Conservation (phyloP, 78 protist genomes). For the Dictyostelium capitatum region DNA sequence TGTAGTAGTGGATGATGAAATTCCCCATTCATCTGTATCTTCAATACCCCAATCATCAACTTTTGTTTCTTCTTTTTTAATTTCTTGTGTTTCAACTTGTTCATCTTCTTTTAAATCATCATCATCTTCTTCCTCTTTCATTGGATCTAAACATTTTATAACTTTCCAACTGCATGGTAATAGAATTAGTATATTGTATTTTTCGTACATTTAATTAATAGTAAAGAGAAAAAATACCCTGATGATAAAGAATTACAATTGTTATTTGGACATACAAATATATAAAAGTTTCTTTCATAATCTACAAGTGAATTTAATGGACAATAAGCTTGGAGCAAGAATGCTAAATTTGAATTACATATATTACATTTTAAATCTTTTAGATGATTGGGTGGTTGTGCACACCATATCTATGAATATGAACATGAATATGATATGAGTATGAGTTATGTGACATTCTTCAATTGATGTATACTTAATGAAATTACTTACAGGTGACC, state of each 20-base stretch:
- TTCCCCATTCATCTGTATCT: constrained; percentile 60
- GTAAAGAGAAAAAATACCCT: constrained; percentile 34
- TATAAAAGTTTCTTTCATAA: constrained; percentile 62
- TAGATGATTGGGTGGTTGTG: constrained; percentile 58
- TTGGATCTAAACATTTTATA: constrained; percentile 33
- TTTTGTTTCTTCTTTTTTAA: not conserved
- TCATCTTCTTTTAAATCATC: not conserved
- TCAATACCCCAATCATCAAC: constrained; percentile 71
- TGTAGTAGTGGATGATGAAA: not conserved
- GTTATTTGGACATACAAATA: constrained; percentile 41
- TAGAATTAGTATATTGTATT: not conserved
- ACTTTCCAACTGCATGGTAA: constrained; percentile 11
- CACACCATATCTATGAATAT: constrained; percentile 38
- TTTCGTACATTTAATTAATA: too few relatives aligned
- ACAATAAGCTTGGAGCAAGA: constrained; percentile 53
- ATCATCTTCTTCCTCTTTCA: constrained; percentile 53
- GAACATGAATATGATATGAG: too few relatives aligned
- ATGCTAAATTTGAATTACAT: constrained; percentile 20
- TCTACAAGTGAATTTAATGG: constrained; percentile 50
- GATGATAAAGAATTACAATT: constrained; percentile 24
- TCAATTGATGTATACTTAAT: too few relatives aligned
- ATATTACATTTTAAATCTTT: constrained; percentile 48
- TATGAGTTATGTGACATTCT: too few relatives aligned
- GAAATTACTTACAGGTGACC: constrained; percentile 57
- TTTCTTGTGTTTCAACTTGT: not conserved